phyloP scores from a whole-genome alignment of 2,329 filamentous ascomycete genomes.

The Fusarium stilboides region DNA sequence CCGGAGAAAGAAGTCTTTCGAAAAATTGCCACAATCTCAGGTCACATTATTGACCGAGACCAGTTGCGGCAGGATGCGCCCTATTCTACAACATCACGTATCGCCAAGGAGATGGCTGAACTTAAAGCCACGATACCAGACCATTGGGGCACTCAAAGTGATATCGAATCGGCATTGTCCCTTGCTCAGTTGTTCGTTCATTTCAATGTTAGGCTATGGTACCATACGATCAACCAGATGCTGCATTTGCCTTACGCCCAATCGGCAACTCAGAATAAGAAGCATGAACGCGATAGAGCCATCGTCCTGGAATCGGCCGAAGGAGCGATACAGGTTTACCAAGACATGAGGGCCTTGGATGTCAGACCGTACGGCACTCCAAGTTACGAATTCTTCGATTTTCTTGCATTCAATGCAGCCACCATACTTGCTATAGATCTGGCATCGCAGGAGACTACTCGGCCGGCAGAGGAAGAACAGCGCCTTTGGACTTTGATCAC shows the following conservation, averaged over 20 bases:
- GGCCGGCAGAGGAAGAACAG: constrained; percentile 9
- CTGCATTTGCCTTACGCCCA: constrained; percentile 65
- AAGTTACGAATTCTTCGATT: constrained; percentile 63
- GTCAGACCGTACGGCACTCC: not conserved
- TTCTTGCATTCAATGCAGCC: constrained; percentile 62
- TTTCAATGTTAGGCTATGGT: constrained; percentile 57
- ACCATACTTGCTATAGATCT: constrained; percentile 62
- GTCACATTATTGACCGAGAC: constrained; percentile 28
- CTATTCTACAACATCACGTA: constrained; percentile 5
- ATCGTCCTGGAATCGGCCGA: constrained; percentile 60
- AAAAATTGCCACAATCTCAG: constrained; percentile 19
- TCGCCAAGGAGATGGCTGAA: constrained; percentile 54
- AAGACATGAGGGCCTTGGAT: constrained; percentile 46
- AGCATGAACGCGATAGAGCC: constrained; percentile 57
- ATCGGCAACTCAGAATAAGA: constrained; percentile 54
- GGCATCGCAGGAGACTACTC: constrained; percentile 42
- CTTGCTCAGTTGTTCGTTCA: constrained; percentile 33
- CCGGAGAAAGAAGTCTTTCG: constrained; percentile 33
- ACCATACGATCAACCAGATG: constrained; percentile 56
- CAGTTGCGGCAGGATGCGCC: not conserved
- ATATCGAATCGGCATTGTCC: not conserved
- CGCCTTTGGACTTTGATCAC: constrained; percentile 12
- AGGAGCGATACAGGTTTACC: constrained; percentile 57
- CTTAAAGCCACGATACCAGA: constrained; percentile 53
- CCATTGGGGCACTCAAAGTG: constrained; percentile 15